Base-by-base conservation (phyloP, 2,329 filamentous ascomycete genomes). In the Colletotrichum phormii region DNA sequence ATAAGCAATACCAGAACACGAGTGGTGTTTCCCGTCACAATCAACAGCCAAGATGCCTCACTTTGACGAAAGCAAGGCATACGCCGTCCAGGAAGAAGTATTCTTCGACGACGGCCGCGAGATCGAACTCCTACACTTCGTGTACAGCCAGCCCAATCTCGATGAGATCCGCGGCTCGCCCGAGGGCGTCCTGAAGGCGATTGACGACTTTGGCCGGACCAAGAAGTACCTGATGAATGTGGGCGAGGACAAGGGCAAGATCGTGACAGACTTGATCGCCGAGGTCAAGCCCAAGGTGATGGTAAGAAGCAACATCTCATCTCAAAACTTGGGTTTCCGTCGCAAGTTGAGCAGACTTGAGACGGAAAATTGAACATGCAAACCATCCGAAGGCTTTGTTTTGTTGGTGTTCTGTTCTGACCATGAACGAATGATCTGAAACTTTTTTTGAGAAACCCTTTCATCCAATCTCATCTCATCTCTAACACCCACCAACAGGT, bases 161-260 rank as follows among this genome's bases (percentile, higher is more conserved):
- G 88, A 92, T 3, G 83, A 90, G 64, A 87, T 95, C 67, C 86
- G 91, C 63, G 90, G 89, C 24, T 90, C 89, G 24, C 93, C 93
- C 0, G 79, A 87, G 18, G 87, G 87, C 68, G 88, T 96, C 1
- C 85, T 95, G 0, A 85, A 86, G 31, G 89, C 89, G 33, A 95
- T 96, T 79, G 93, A 96, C 77, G 89, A 93, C 64, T 96, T 81
- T 76, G 83, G 78, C 22, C 77, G 89, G 55, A 90, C 88, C 3
- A 86, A 89, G 74, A 93, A 92, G 79, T 93, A 92, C 75, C 87
- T 96, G 64, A 96, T 96, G 92, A 96, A 95, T 75, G 90, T 97
- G 2, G 94, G 94, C 53, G 87, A 91, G 76, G 86, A 91, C 78
- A 97, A 97, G 82, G 93, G 93, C 59, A 87, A 86, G 74, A 92